Percentiles rank a stretch among this genome's conserved stretches.
Evolutionary conservation across 768 basidiomycete species (phyloP).

Genomic region (Boletus vermiculosoides): DNA sequence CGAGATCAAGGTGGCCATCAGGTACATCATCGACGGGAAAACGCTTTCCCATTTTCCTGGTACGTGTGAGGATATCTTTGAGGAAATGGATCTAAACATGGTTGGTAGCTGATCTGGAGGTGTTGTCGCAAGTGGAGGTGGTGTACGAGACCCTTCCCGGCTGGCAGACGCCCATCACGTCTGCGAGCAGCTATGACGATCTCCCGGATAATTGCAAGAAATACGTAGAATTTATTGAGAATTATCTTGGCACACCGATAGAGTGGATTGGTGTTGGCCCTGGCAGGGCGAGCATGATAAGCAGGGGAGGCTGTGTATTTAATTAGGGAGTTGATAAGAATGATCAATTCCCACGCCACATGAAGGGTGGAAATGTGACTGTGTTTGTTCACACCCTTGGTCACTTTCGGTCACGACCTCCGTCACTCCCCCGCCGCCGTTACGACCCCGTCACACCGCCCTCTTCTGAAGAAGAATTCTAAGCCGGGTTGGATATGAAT

Average conservation of each 20-base stretch:
- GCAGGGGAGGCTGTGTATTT: slow-evolving; percentile 14
- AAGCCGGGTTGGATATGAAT: slow-evolving; percentile 28
- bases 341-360: slow-evolving; percentile 26
- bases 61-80: slow-evolving; percentile 33
- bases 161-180: slow-evolving; percentile 80
- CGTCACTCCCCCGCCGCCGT: slow-evolving; percentile 36
- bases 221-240: slow-evolving; percentile 87
- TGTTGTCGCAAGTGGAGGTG: slow-evolving; percentile 77
- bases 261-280: slow-evolving; percentile 96
- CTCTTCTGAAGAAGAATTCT: slow-evolving; percentile 16
- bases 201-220: slow-evolving; percentile 82
- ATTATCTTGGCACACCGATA: slow-evolving; percentile 66
- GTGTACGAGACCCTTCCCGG: slow-evolving; percentile 88
- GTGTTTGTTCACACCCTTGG: slow-evolving; percentile 23
- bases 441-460: slow-evolving; percentile 34
- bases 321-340: slow-evolving; percentile 18
- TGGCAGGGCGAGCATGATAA: slow-evolving; percentile 75
- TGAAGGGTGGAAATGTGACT: slow-evolving; percentile 15
- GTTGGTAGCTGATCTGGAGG: slow-evolving; percentile 74
- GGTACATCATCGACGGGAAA: slow-evolving; percentile 75
- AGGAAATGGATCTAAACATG: not conserved
- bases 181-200: slow-evolving; percentile 59
- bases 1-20: slow-evolving; percentile 86
- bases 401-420: slow-evolving; percentile 35
- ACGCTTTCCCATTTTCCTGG: slow-evolving; percentile 86